These are phyloP conservation scores for Trichoderma gamsii DNA, from an alignment of 495 filamentous ascomycete genomes.

Conservation along the genomic window DNA sequence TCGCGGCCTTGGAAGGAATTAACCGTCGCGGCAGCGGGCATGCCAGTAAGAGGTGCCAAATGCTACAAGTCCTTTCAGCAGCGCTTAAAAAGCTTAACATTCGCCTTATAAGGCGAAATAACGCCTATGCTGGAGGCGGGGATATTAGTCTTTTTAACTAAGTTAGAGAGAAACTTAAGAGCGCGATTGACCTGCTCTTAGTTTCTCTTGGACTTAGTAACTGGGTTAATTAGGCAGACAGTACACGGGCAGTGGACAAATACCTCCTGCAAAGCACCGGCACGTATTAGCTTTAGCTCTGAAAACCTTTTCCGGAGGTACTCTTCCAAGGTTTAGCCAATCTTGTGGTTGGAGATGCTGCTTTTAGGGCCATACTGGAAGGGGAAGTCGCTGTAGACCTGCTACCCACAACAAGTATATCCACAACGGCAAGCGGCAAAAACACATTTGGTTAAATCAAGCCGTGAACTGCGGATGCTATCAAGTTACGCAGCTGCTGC, in stretches of 20 bases:
- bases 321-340: no score
- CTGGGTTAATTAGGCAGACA: neutral
- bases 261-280: conserved; percentile 5
- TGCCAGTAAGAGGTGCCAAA: neutral
- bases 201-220: conserved; percentile 8
- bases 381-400: no score
- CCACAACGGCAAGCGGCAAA: no score
- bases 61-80: neutral
- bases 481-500: no score
- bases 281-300: neutral
- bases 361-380: no score
- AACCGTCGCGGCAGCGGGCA: conserved; percentile 15
- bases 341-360: no score
- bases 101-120: conserved; percentile 18
- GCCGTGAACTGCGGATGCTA: no score
- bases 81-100: conserved; percentile 15
- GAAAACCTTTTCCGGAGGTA: neutral
- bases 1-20: conserved; percentile 20
- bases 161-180: conserved; percentile 16
- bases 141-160: conserved; percentile 8
- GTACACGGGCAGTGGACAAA: conserved; percentile 18
- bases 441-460: no score
- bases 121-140: conserved; percentile 5
- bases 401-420: no score
- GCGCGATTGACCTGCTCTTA: conserved; percentile 15